Conservation (phyloP, 2,329 filamentous ascomycete species). For the Beauveria sp. region DNA sequence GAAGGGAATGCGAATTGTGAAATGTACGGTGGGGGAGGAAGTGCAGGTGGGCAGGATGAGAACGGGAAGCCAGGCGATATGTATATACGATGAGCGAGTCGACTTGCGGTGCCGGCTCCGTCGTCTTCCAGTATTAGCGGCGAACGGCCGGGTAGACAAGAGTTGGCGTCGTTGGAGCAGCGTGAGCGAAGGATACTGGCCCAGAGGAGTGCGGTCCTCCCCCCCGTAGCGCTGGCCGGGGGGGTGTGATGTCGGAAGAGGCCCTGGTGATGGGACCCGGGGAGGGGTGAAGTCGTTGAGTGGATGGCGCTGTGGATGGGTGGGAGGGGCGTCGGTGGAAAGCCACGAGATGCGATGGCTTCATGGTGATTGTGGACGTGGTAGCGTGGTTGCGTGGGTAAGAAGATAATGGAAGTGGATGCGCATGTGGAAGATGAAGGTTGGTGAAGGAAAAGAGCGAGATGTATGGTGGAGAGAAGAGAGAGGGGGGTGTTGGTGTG, state of each 20-base stretch:
- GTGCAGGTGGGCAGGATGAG: conserved; percentile 7
- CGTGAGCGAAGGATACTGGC: not conserved
- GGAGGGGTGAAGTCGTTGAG: not conserved
- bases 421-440: conserved; percentile 1
- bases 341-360: conserved; percentile 11
- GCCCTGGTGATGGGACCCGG: not conserved
- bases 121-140: conserved; percentile 4
- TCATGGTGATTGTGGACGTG: not conserved
- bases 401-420: conserved; percentile 10
- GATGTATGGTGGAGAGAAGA: not conserved
- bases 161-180: conserved; percentile 1
- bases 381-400: not conserved
- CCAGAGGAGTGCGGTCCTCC: not conserved
- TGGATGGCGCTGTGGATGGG: not conserved
- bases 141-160: conserved; percentile 7
- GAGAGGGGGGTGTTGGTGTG: not conserved
- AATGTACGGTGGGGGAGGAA: conserved; percentile 2
- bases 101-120: conserved; percentile 6
- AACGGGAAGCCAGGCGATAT: conserved; percentile 17
- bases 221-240: not conserved
- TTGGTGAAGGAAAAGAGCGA: not conserved
- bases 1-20: not conserved
- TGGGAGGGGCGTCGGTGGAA: conserved; percentile 6
- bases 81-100: conserved; percentile 15
- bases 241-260: not conserved